A percentile compares a stretch with the other conserved stretches of the same genome.
These are phyloP conservation scores for Silene conica DNA, from an alignment of 148 eudicot genomes.

Conservation along the genomic window DNA sequence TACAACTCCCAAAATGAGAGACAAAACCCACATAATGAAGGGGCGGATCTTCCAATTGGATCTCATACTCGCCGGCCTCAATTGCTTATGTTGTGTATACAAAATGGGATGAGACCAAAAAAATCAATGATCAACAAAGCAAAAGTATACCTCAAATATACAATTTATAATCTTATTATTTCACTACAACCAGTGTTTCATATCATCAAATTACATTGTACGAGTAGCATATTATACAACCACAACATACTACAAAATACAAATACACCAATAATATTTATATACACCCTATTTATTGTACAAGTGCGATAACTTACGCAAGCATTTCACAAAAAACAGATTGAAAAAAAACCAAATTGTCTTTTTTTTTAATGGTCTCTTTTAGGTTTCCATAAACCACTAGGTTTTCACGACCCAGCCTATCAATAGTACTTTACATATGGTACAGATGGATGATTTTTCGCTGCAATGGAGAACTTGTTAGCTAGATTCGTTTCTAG, in stretches of 20 bases:
- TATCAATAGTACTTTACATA: constrained; percentile 15
- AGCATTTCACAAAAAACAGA: background rate
- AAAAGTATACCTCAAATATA: too few species aligned
- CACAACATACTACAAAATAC: background rate
- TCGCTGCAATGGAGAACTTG: background rate
- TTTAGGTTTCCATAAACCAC: background rate
- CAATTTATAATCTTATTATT: too few species aligned
- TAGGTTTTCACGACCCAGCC: background rate
- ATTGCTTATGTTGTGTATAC: too few species aligned
- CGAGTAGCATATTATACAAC: background rate
- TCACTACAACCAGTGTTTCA: too few species aligned
- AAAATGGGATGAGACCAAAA: too few species aligned
- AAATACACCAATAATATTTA: background rate
- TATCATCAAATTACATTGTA: too few species aligned
- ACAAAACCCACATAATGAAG: too few species aligned
- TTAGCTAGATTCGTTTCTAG: constrained; percentile 2
- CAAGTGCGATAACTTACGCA: background rate
- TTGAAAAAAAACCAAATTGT: background rate
- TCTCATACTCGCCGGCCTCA: too few species aligned
- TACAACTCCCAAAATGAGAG: too few species aligned
- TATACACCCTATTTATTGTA: background rate
- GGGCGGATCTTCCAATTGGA: too few species aligned
- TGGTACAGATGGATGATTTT: constrained; percentile 7
- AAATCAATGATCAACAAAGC: too few species aligned
- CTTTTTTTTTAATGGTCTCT: background rate